Conservation (phyloP, 495 filamentous ascomycete genomes). For the Penicillium longicatenatum region DNA sequence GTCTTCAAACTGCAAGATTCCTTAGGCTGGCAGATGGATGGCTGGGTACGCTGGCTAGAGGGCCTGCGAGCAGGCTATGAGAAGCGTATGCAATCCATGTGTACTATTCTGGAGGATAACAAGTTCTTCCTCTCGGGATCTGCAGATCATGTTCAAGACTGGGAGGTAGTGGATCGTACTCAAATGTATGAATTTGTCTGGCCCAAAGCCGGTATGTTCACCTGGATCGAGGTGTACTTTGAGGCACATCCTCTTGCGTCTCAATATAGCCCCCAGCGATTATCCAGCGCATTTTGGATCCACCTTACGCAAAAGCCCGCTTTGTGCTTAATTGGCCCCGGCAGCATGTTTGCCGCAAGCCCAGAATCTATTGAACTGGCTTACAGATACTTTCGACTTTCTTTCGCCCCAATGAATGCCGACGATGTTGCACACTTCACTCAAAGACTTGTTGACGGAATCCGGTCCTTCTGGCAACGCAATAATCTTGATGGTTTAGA, state of each 20-base stretch:
- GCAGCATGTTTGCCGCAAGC: conserved; percentile 70
- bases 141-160: conserved; percentile 54
- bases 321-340: conserved; percentile 65
- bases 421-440: conserved; percentile 63
- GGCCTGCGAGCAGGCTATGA: conserved; percentile 82
- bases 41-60: conserved; percentile 88
- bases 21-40: conserved; percentile 75
- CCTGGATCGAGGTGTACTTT: conserved; percentile 75
- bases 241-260: conserved; percentile 69
- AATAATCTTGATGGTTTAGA: conserved; percentile 67
- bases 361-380: conserved; percentile 49
- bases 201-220: conserved; percentile 91
- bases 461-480: conserved; percentile 73
- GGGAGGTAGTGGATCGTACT: conserved; percentile 66
- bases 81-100: conserved; percentile 77
- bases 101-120: conserved; percentile 64
- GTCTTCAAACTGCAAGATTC: conserved; percentile 31
- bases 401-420: conserved; percentile 80
- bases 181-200: conserved; percentile 71
- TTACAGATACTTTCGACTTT: conserved; percentile 72
- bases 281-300: conserved; percentile 68
- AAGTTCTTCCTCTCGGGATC: conserved; percentile 55
- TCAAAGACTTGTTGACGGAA: conserved; percentile 64
- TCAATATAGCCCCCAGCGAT: conserved; percentile 38
- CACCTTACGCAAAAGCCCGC: conserved; percentile 69